Evolutionary conservation across 345 rosid genomes (phyloP).

Genomic region (Aurinia saxatilis): DNA sequence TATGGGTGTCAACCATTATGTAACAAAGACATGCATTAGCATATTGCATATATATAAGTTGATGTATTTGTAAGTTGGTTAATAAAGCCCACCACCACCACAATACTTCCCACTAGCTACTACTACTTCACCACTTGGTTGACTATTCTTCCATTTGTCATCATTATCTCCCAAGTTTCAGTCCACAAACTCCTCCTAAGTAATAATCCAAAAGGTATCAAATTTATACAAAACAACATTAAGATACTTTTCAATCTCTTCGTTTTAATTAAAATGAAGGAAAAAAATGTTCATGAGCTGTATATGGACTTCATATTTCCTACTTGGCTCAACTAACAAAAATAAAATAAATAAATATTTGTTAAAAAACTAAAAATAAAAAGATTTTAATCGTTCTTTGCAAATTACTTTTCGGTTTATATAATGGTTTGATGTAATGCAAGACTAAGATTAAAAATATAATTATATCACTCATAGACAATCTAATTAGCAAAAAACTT

Average conservation of each 20-base stretch:
- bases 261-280: neutral
- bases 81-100: constrained; percentile 18
- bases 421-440: no score
- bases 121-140: constrained; percentile 18
- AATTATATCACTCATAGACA: no score
- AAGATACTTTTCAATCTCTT: neutral
- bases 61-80: constrained; percentile 23
- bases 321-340: neutral
- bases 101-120: constrained; percentile 1
- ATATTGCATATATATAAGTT: constrained; percentile 3
- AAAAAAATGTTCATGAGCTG: neutral
- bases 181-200: constrained; percentile 17
- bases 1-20: constrained; percentile 22
- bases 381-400: no score
- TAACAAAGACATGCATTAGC: constrained; percentile 13
- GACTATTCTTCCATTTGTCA: constrained; percentile 19
- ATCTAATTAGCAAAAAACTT: no score
- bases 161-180: constrained; percentile 7
- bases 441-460: no score
- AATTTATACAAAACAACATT: constrained; percentile 1
- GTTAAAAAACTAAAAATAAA: no score
- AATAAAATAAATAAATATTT: neutral
- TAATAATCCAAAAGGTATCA: neutral
- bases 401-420: no score
- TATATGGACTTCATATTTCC: neutral